Evolutionary conservation across 441 rosid species (phyloP), one percentile per base, ranked within the genome.

Genomic region (Biscutella auriculata): DNA sequence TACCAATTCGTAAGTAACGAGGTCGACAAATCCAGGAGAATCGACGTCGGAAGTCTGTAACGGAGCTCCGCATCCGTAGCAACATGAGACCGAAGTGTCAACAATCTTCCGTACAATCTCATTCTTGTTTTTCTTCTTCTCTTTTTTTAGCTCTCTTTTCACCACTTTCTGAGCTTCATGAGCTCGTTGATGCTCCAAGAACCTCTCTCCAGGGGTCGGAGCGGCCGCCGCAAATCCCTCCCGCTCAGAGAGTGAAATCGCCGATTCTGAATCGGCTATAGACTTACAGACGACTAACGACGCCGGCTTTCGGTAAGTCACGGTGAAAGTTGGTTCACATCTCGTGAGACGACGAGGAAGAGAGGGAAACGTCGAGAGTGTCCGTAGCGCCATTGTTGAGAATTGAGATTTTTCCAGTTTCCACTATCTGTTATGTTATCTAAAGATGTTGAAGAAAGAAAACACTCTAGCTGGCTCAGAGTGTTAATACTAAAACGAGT

Each of bases 11-110:
- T 86, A 92, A 46, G 85, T 86, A 27, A 73, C 68, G 4, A 65
- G 60, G 40, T 84, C 82, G 28, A 87, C 90, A 32, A 74, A 87
- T 28, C 97, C 98, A 8, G 98, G 98, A 65, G 84, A 77, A 56
- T 88, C 97, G 9, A 49, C 36, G 30, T 86, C 92, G 63, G 63
- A 62, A 2, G 92, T 88, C 69, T 88, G 97, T 80, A 92, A 77
- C 29, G 97, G 95, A 73, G 98, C 95, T 62, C 98, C 95, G 39
- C 98, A 88, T 0, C 98, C 98, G 34, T 92, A 92, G 46, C 98
- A 92, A 68, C 77, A 67, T 8, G 82, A 74, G 25, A 76, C 68
- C 0, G 70, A 76, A 1, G 79, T 64, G 12, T 70, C 77, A 23
- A 72, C 69, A 63, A 71, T 65, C 50, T 74, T 82, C 63, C 77